Base-by-base conservation (phyloP, 257 asterid genomes). In the Craterostigma plantagineum region DNA sequence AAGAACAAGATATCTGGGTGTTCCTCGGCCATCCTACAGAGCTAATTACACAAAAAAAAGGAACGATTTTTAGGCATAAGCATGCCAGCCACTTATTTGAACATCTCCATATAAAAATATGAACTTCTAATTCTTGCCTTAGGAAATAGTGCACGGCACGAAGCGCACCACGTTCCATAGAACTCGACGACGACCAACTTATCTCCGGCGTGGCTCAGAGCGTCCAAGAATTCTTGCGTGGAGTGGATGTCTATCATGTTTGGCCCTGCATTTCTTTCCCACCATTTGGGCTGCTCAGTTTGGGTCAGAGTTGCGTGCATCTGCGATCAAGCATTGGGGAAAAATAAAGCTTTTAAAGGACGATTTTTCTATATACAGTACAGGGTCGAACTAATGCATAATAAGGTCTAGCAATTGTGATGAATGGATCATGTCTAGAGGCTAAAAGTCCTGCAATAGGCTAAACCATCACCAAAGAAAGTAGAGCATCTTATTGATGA, bases 151-250 rank as follows among this genome's bases (percentile, higher is more conserved):
- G 92, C 95, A 57, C 79, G 70, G 52, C 92, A 84, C 55, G 95
- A 84, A 63, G 95, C 95, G 54, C 95, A 84, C 95, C 95, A 84
- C 43, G 95, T 79, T 34, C 82, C 95, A 47, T 79, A 84, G 64
- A 79, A 71, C 65, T 84, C 93, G 18, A 77, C 96, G 50, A 84
- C 63, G 53, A 80, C 96, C 39, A 84, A 69, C 56, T 70, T 70
- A 10, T 84, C 96, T 60, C 82, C 87, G 51, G 93, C 96, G 62
- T 77, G 60, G 48, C 81, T 76, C 60, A 84, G 58, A 48, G 85
- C 87, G 51, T 40, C 68, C 61, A 77, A 64, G 58, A 84, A 72
- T 39, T 84, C 96, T 52, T 74, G 61, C 2, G 84, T 71, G 9
- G 93, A 84, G 68, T 84, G 96, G 53, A 84, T 76, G 57, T 84